Percentiles rank a stretch among this genome's conserved stretches.
These are phyloP conservation scores for Tylopilus sp. DNA, from an alignment of 768 basidiomycete species.

Conservation along the genomic window DNA sequence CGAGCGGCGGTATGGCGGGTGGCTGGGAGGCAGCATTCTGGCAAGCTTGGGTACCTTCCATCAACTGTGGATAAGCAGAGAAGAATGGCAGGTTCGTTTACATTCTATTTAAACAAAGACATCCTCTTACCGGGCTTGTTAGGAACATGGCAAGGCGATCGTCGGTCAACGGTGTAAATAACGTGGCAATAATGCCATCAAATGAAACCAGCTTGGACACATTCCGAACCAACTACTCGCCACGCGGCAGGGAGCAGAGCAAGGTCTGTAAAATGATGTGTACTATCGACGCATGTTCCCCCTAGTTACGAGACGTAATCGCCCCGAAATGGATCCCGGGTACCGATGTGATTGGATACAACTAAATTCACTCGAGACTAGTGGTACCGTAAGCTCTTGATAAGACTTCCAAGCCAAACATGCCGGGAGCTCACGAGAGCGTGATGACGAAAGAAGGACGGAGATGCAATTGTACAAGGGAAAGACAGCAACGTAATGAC, in stretches of 20 bases:
- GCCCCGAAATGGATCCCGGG: background rate
- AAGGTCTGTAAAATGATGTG: background rate
- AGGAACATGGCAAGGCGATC: slow-evolving; percentile 84
- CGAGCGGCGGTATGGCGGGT: slow-evolving; percentile 88
- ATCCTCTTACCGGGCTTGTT: slow-evolving; percentile 3
- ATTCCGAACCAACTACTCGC: background rate
- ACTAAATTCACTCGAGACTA: slow-evolving; percentile 6
- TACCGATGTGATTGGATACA: slow-evolving; percentile 15
- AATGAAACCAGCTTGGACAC: background rate
- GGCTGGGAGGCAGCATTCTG: slow-evolving; percentile 95
- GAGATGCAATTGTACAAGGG: slow-evolving; percentile 14
- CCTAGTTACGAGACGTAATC: background rate
- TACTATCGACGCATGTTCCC: background rate
- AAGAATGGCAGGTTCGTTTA: slow-evolving; percentile 80
- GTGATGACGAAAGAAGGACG: slow-evolving; percentile 21
- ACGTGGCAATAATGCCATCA: slow-evolving; percentile 3
- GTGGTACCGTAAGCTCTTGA: slow-evolving; percentile 18
- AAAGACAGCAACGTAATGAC: slow-evolving; percentile 23
- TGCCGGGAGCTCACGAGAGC: slow-evolving; percentile 10
- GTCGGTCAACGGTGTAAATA: slow-evolving; percentile 86
- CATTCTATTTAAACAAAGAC: background rate
- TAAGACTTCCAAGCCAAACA: slow-evolving; percentile 36
- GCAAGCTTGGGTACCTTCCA: slow-evolving; percentile 97
- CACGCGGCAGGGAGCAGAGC: background rate
- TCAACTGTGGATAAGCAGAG: slow-evolving; percentile 91